These are phyloP conservation scores for Teunomyces tritomae DNA, from an alignment of 805 yeast species.

Conservation along the genomic window DNA sequence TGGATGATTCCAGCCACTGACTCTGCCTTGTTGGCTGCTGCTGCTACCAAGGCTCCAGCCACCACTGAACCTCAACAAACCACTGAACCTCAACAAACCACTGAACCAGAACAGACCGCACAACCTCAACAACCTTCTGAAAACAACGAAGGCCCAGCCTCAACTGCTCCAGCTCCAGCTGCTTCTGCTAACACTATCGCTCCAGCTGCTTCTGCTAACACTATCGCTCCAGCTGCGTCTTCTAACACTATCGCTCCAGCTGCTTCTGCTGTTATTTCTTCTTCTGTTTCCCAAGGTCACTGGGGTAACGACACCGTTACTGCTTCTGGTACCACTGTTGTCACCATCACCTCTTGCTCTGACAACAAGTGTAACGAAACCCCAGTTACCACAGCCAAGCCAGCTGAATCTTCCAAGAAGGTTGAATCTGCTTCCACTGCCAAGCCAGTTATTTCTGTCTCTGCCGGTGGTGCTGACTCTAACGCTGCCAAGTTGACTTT, in stretches of 20 bases:
- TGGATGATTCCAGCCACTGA: conserved; percentile 27
- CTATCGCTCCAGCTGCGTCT: not conserved
- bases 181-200: not conserved
- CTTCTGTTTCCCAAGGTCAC: conserved; percentile 19
- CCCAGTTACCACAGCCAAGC: conserved; percentile 23
- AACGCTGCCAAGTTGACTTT: conserved; percentile 10
- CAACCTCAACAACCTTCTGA: not conserved
- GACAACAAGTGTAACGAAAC: conserved; percentile 22
- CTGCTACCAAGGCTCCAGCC: conserved; percentile 14
- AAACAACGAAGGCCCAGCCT: conserved; percentile 3
- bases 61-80: conserved; percentile 8
- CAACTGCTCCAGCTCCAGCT: conserved; percentile 1
- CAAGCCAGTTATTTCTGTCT: not conserved
- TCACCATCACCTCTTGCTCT: conserved; percentile 35
- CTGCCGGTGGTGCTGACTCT: conserved; percentile 17
- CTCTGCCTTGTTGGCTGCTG: conserved; percentile 23
- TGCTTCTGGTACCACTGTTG: conserved; percentile 21
- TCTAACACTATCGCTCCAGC: conserved; percentile 2
- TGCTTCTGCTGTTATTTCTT: too few relatives aligned
- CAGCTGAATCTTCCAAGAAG: not conserved
- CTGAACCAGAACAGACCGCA: not conserved
- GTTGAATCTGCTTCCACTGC: conserved; percentile 4
- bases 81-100: not conserved
- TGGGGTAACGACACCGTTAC: conserved; percentile 11
- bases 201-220: not conserved